Base-by-base conservation (phyloP, 495 filamentous ascomycete species). In the Penicillium angulare region DNA sequence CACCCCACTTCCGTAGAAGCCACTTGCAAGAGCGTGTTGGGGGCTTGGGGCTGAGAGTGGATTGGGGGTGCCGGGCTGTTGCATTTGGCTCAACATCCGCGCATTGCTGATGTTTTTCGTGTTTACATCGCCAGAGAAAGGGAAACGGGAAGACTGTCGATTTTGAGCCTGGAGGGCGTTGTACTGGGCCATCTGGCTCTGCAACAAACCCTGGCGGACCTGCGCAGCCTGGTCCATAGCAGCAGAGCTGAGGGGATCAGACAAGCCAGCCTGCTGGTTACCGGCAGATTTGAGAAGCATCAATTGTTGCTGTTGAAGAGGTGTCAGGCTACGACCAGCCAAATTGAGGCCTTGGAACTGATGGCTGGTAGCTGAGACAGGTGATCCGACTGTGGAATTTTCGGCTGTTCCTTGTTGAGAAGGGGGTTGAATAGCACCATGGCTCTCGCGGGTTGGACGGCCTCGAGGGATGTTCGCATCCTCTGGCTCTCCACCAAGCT, bases 71-170 rank as follows among this genome's bases (percentile, higher is more conserved):
- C 74, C 74, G 16, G 85, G 80, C 15, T 41, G 38, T 10, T 91
- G 91, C 87, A 97, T 90, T 66, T 97, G 95, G 33, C 86, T 88
- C 79, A 97, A 82, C 61, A 95, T 81, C 52, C 92, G 85, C 24
- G 87, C 78, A 59, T 95, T 96, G 7, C 84, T 83, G 12, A 89
- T 79, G 33, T 91, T 85, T 69, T 97, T 96, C 12, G 92, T 81
- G n/a, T 69, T 73, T 48, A 77, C 77, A 34, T 95, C 90, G 57
- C 88, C 95, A 49, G 89, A 81, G 64, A 97, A 96, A 47, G 81
- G 88, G 67, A 92, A 97, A 21, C 92, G 80, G 2, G 93, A 96
- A 17, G 89, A 84, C 60, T 96, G 89, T 52, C 92, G 82, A 45
- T 79, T 84, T 63, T 97, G 90, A 17, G 88, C 87, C 57, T 92